phyloP scores from a whole-genome alignment of 371 early-diverging fungal species.

The Mortierella sp. region DNA sequence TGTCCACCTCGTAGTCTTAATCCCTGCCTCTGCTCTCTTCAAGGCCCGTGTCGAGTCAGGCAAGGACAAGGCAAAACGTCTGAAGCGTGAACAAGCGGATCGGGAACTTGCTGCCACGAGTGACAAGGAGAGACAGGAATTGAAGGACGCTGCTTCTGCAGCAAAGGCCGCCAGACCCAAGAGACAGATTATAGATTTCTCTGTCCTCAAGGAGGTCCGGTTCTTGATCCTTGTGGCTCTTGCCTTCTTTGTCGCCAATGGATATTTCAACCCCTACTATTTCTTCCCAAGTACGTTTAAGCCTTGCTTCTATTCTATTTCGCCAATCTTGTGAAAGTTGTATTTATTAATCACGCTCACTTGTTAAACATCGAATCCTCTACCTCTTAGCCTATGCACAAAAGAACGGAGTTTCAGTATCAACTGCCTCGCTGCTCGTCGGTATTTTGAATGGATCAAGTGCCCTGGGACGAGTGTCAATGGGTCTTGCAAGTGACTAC shows the following conservation, averaged over 20 bases:
- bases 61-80: slow-evolving; percentile 18
- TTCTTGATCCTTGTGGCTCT: slow-evolving; percentile 31
- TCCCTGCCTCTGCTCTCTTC: slow-evolving; percentile 61
- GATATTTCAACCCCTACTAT: slow-evolving; percentile 53
- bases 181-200: slow-evolving; percentile 37
- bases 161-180: not conserved
- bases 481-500: slow-evolving; percentile 59
- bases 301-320: not conserved
- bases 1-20: slow-evolving; percentile 62
- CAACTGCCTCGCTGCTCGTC: slow-evolving; percentile 61
- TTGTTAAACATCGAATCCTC: too few relatives aligned
- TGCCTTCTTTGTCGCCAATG: slow-evolving; percentile 40
- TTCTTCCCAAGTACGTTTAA: slow-evolving; percentile 38
- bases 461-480: slow-evolving; percentile 47
- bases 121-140: slow-evolving; percentile 10
- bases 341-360: too few relatives aligned
- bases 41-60: slow-evolving; percentile 50
- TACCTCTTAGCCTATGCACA: slow-evolving; percentile 25
- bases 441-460: slow-evolving; percentile 58
- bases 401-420: slow-evolving; percentile 46
- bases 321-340: not conserved
- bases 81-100: slow-evolving; percentile 32
- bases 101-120: slow-evolving; percentile 34
- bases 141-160: not conserved
- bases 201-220: slow-evolving; percentile 35